A percentile compares a stretch with the other conserved stretches of the same genome.
Conservation (phyloP, 805 yeast species). For the Ogataea ganodermae region DNA sequence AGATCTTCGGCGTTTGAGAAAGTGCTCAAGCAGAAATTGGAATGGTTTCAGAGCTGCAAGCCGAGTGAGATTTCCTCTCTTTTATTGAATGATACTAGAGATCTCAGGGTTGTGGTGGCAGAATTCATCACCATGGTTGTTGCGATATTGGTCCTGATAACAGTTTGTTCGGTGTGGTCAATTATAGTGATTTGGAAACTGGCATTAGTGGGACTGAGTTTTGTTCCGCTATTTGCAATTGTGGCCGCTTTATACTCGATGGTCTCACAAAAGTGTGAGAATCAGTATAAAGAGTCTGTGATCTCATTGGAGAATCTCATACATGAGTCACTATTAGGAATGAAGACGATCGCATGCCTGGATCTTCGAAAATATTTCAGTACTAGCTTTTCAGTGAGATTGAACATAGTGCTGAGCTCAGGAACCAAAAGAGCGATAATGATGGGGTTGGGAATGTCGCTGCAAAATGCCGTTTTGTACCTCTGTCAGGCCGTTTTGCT, state of each 20-base stretch:
- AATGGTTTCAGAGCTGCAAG: slow-evolving; percentile 50
- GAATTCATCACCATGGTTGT: slow-evolving; percentile 58
- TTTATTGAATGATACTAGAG: slow-evolving; percentile 80
- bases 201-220: slow-evolving; percentile 76
- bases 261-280: slow-evolving; percentile 56
- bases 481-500: slow-evolving; percentile 72
- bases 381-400: slow-evolving; percentile 35
- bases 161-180: slow-evolving; percentile 77
- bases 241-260: slow-evolving; percentile 55
- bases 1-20: slow-evolving; percentile 51
- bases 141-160: slow-evolving; percentile 54
- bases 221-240: slow-evolving; percentile 63
- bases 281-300: slow-evolving; percentile 55
- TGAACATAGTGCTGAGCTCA: slow-evolving; percentile 35
- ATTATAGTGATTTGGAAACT: slow-evolving; percentile 81
- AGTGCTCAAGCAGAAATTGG: slow-evolving; percentile 51
- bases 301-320: slow-evolving; percentile 53
- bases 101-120: slow-evolving; percentile 64
- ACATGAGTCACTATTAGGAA: slow-evolving; percentile 57
- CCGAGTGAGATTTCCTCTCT: slow-evolving; percentile 63
- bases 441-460: slow-evolving; percentile 69
- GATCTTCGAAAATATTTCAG: slow-evolving; percentile 53
- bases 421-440: slow-evolving; percentile 56
- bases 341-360: slow-evolving; percentile 64
- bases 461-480: slow-evolving; percentile 53